A percentile compares a stretch with the other conserved stretches of the same genome.
These are phyloP conservation scores for Cladorrhinum sp. DNA, from an alignment of 2,329 filamentous ascomycete genomes.

Conservation along the genomic window DNA sequence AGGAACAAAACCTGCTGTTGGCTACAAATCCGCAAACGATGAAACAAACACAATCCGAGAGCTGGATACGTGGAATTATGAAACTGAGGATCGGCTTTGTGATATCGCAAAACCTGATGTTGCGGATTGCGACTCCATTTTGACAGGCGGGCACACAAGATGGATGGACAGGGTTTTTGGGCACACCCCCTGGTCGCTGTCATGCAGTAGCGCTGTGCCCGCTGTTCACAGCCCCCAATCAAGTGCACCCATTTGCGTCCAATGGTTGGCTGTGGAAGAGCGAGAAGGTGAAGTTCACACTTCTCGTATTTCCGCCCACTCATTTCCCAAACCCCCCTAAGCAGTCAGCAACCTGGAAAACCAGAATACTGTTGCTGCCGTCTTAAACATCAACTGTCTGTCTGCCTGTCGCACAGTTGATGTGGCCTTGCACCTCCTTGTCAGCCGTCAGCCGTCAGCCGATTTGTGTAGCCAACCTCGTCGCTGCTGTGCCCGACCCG, in stretches of 20 bases:
- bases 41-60: not conserved
- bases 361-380: too few relatives aligned
- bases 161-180: conserved; percentile 1
- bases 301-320: conserved; percentile 5
- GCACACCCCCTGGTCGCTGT: not conserved
- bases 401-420: not conserved
- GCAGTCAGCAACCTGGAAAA: not conserved
- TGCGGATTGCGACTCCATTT: not conserved
- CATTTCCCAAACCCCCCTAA: not conserved
- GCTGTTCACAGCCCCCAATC: conserved; percentile 1
- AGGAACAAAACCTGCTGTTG: not conserved
- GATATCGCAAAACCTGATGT: not conserved
- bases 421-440: not conserved
- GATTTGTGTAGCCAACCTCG: not conserved
- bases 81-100: not conserved
- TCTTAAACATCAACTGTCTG: not conserved
- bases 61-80: not conserved
- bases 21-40: not conserved
- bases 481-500: too few relatives aligned
- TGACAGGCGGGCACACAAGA: not conserved
- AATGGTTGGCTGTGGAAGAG: not conserved
- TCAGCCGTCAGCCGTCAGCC: not conserved
- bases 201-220: conserved; percentile 5
- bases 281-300: conserved; percentile 1
- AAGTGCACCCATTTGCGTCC: not conserved